Conservation (phyloP, 352 stramenopile genomes). For the Thraustotheca clavata region DNA sequence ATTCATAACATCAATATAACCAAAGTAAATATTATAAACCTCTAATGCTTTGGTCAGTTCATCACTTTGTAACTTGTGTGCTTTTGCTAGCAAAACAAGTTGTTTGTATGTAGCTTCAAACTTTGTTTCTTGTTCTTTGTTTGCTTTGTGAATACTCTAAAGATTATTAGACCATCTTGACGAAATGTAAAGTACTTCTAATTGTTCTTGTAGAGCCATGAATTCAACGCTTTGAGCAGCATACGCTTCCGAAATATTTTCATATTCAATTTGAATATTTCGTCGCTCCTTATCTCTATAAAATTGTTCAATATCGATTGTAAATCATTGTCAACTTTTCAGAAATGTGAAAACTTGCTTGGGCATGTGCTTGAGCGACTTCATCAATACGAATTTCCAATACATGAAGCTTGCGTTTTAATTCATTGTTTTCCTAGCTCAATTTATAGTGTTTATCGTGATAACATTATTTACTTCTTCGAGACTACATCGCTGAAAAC, state of each 20-base stretch:
- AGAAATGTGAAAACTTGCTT: not conserved
- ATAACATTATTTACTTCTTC: slow-evolving; percentile 29
- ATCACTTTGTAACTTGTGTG: slow-evolving; percentile 54
- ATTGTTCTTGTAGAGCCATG: slow-evolving; percentile 38
- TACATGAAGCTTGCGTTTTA: slow-evolving; percentile 67
- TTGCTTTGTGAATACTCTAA: slow-evolving; percentile 49
- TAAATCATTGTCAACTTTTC: slow-evolving; percentile 21
- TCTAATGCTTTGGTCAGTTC: slow-evolving; percentile 45
- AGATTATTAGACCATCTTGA: not conserved
- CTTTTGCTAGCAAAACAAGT: slow-evolving; percentile 67
- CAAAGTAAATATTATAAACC: slow-evolving; percentile 36
- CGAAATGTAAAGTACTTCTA: slow-evolving; percentile 28
- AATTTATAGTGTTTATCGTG: not conserved
- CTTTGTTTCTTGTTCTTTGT: slow-evolving; percentile 44
- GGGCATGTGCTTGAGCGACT: slow-evolving; percentile 44
- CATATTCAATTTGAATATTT: slow-evolving; percentile 53
- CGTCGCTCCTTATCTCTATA: slow-evolving; percentile 42
- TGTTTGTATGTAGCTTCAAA: slow-evolving; percentile 72
- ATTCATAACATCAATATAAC: slow-evolving; percentile 19
- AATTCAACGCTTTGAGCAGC: slow-evolving; percentile 55
- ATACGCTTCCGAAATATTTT: slow-evolving; percentile 55
- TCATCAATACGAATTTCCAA: slow-evolving; percentile 71
- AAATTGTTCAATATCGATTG: slow-evolving; percentile 48
- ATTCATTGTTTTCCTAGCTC: slow-evolving; percentile 45
- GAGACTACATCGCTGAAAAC: slow-evolving; percentile 38